Conservation (phyloP, 768 basidiomycete genomes). For the Boletellus ananas region DNA sequence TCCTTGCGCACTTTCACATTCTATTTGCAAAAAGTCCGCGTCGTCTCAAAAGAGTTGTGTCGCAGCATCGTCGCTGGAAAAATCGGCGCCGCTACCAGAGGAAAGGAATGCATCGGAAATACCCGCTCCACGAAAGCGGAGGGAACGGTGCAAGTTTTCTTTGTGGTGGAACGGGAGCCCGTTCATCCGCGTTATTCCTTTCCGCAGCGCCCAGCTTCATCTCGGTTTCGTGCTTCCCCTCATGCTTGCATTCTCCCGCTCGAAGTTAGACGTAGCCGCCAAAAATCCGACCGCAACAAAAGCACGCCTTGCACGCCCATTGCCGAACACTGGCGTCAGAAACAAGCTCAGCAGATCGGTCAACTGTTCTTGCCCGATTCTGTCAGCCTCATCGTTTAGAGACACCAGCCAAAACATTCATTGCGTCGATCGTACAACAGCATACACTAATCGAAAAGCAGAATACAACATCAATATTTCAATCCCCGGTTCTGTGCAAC, state of each 20-base stretch:
- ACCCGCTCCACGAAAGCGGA: slow-evolving; percentile 1
- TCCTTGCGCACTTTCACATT: no score
- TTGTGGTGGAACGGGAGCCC: neutral
- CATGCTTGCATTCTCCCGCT: neutral
- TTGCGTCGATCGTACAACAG: slow-evolving; percentile 28
- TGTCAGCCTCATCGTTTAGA: slow-evolving; percentile 17
- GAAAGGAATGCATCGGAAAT: no score
- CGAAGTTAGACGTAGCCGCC: slow-evolving; percentile 9
- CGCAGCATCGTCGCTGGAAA: no score
- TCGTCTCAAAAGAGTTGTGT: no score
- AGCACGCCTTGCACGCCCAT: slow-evolving; percentile 11
- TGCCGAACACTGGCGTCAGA: slow-evolving; percentile 21
- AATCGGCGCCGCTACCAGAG: no score
- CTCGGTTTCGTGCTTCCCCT: neutral
- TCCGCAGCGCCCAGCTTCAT: neutral
- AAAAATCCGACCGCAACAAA: neutral
- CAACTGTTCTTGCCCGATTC: slow-evolving; percentile 21
- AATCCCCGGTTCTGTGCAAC: slow-evolving; percentile 19
- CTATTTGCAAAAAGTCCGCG: no score
- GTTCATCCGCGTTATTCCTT: neutral
- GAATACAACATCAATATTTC: slow-evolving; percentile 6
- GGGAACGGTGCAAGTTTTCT: slow-evolving; percentile 1
- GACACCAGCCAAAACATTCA: slow-evolving; percentile 15
- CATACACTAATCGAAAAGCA: slow-evolving; percentile 7
- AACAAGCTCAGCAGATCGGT: slow-evolving; percentile 5